Percentiles rank a stretch among this genome's conserved stretches.
Conservation (phyloP, 495 filamentous ascomycete species). For the Cairneyella variabilis region DNA sequence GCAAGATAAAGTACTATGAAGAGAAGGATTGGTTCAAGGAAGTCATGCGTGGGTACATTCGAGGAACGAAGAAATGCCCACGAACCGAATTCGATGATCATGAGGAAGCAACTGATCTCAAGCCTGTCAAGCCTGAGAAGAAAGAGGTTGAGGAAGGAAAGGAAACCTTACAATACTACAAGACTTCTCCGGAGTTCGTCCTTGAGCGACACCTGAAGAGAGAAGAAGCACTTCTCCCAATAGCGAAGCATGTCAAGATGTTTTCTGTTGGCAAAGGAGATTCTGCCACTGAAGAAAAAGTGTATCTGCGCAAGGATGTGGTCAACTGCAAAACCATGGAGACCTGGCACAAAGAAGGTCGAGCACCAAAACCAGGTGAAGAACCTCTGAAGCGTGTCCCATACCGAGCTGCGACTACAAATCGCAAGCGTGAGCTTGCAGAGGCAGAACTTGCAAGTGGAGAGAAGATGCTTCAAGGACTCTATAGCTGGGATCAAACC, state of each 20-base stretch:
- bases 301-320: conserved; percentile 78
- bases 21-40: conserved; percentile 84
- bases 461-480: conserved; percentile 77
- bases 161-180: conserved; percentile 81
- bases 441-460: conserved; percentile 74
- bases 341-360: conserved; percentile 96
- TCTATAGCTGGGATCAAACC: conserved; percentile 84
- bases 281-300: conserved; percentile 67
- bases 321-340: conserved; percentile 85
- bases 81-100: conserved; percentile 68
- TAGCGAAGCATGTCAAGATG: conserved; percentile 63
- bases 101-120: conserved; percentile 74
- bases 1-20: conserved; percentile 66
- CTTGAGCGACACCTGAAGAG: conserved; percentile 85
- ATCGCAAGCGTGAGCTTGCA: conserved; percentile 84
- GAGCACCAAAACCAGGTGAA: conserved; percentile 63
- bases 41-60: conserved; percentile 67
- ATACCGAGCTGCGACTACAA: conserved; percentile 84
- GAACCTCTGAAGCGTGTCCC: conserved; percentile 82
- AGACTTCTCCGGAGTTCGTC: conserved; percentile 78
- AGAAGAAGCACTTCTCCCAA: conserved; percentile 81
- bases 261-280: conserved; percentile 66
- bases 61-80: conserved; percentile 21
- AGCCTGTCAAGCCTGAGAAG: conserved; percentile 64
- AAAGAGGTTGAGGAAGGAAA: conserved; percentile 69